Evolutionary conservation across 176 grass and related monocot species (phyloP).

Genomic region (Triticum monococcum): DNA sequence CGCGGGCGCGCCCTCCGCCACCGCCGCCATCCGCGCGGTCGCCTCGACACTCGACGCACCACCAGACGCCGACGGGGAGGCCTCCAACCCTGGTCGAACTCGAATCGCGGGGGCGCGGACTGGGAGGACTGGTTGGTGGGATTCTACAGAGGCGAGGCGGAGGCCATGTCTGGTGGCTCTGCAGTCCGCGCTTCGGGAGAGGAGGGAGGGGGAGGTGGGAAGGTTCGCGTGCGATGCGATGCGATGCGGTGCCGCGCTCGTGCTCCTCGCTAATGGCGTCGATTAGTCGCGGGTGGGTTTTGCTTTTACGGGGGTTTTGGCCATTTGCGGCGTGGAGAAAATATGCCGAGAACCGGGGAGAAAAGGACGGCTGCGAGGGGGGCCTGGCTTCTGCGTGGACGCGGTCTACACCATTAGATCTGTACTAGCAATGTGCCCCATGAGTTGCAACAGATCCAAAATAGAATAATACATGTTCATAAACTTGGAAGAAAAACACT

Average conservation of each 20-base stretch:
- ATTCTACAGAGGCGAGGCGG: constrained; percentile 26
- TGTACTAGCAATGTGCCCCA: no score
- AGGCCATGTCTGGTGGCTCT: background rate
- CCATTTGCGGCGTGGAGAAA: constrained; percentile 30
- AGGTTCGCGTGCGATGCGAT: background rate
- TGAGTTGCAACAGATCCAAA: no score
- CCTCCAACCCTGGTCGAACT: constrained; percentile 33
- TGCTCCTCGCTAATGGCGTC: constrained; percentile 48
- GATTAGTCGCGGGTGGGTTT: constrained; percentile 41
- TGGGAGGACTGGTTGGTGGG: background rate
- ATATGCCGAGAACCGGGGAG: background rate
- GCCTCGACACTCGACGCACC: background rate
- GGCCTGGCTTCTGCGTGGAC: background rate
- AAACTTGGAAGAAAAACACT: no score
- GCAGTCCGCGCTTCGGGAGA: no score
- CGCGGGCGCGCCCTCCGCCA: constrained; percentile 51
- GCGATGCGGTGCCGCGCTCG: background rate
- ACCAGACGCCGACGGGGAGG: background rate
- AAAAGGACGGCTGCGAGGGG: constrained; percentile 19
- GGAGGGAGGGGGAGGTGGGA: background rate
- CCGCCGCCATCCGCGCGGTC: constrained; percentile 59
- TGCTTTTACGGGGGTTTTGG: constrained; percentile 48
- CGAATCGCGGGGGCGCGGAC: constrained; percentile 14
- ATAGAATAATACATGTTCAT: no score
- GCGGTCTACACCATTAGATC: background rate